Base-by-base conservation (phyloP, 495 filamentous ascomycete species). In the Cercophora scortea region DNA sequence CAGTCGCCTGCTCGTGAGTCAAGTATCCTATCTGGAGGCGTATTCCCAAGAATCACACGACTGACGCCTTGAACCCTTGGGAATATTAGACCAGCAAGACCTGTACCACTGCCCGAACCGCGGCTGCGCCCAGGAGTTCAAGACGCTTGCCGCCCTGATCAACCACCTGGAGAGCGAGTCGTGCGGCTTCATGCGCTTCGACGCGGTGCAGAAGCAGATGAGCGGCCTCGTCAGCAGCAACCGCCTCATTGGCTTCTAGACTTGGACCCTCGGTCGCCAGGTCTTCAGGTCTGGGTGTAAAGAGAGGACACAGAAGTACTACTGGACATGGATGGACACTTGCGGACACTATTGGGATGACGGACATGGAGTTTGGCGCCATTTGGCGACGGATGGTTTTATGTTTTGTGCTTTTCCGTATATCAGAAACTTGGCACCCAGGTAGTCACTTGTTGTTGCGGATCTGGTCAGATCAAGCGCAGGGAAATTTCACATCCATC, bases 81-180 rank as follows among this genome's bases (percentile, higher is more conserved):
- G n/a, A 16, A 1, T 18, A 8, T 43, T 38, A 38, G 58, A 82
- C 50, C 56, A 73, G 51, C 70, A 77, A 50, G 62, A 66, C 16
- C 60, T 79, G 4, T 84, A 82, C 48, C 78, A 77, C 55, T 83
- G 78, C 49, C 77, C 76, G 0, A 78, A 78, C 35, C 42, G 25
- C 4, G 0, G 15, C 4, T 83, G 79, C 46, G 38, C 36, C 11
- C 72, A 65, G 53, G 51, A 79, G 33, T 84, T 82, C 58, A 55
- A 56, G 35, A 63, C 69, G 0, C 48, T 82, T 47, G 77, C 76
- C 32, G 70, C 50, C 4, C 45, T 81, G 34, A 80, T 81, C 61
- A 76, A 70, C 51, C 78, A 81, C 53, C 56, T 81, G 6, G 79
- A 82, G 61, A 82, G 77, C 57, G 80, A 79, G 58, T 50, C 58